These are phyloP conservation scores for Brassica napus DNA, from an alignment of 345 rosid species.

Conservation along the genomic window Da-Ae NC_063443.1:18704001-18704500, in stretches of 20 bases:
- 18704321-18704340: conserved; percentile 26
- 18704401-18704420: conserved; percentile 29
- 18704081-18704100: too few relatives aligned
- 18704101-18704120: too few relatives aligned
- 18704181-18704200: too few relatives aligned
- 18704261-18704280: conserved; percentile 20
- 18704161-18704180: too few relatives aligned
- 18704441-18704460: conserved; percentile 40
- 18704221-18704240: conserved; percentile 13
- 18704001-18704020: too few relatives aligned
- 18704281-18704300: conserved; percentile 32
- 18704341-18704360: conserved; percentile 15
- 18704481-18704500: conserved; percentile 26
- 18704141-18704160: too few relatives aligned
- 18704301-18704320: not conserved
- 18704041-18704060: too few relatives aligned
- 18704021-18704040: too few relatives aligned
- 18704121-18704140: too few relatives aligned
- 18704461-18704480: conserved; percentile 38
- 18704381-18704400: conserved; percentile 12
- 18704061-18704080: too few relatives aligned
- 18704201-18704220: not conserved
- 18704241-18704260: conserved; percentile 1
- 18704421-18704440: conserved; percentile 26
- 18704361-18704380: not conserved